phyloP scores from a whole-genome alignment of 352 stramenopile species.

The Elongisporangium anandrum region DNA sequence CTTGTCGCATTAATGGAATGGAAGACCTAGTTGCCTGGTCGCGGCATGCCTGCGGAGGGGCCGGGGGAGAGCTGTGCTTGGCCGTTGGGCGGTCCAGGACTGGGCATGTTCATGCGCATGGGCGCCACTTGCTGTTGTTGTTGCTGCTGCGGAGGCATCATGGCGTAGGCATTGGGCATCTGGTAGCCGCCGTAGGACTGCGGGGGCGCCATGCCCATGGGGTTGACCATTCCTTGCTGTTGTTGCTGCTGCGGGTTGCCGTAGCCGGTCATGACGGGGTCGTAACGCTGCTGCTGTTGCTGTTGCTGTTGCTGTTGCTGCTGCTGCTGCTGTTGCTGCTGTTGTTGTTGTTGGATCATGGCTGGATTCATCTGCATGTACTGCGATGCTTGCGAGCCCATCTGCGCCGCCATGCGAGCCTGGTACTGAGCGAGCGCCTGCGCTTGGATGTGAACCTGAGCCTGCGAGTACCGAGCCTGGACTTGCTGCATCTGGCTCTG shows the following conservation, averaged over 20 bases:
- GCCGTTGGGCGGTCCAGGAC: background rate
- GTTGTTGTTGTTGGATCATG: conserved; percentile 13
- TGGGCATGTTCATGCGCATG: background rate
- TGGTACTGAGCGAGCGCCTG: conserved; percentile 20
- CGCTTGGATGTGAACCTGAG: conserved; percentile 17
- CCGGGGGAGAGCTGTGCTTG: background rate
- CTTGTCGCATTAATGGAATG: no score
- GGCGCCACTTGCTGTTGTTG: conserved; percentile 21
- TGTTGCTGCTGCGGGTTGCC: conserved; percentile 15
- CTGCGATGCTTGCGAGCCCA: conserved; percentile 22
- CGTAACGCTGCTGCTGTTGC: conserved; percentile 31
- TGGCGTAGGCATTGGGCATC: conserved; percentile 17
- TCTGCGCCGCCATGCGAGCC: conserved; percentile 23
- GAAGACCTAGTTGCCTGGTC: background rate
- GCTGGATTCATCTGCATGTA: conserved; percentile 34
- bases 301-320: conserved; percentile 12
- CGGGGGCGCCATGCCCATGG: conserved; percentile 21
- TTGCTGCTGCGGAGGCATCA: conserved; percentile 12
- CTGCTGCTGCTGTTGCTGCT: conserved; percentile 24
- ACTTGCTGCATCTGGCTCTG: conserved; percentile 14
- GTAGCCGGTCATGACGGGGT: conserved; percentile 33
- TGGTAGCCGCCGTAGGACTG: conserved; percentile 8
- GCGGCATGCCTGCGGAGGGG: background rate
- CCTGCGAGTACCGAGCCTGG: conserved; percentile 17
- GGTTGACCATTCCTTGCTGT: conserved; percentile 17